These are phyloP conservation scores for Abrus pulchellus DNA, from an alignment of 306 rosid species.

Conservation along the genomic window DNA sequence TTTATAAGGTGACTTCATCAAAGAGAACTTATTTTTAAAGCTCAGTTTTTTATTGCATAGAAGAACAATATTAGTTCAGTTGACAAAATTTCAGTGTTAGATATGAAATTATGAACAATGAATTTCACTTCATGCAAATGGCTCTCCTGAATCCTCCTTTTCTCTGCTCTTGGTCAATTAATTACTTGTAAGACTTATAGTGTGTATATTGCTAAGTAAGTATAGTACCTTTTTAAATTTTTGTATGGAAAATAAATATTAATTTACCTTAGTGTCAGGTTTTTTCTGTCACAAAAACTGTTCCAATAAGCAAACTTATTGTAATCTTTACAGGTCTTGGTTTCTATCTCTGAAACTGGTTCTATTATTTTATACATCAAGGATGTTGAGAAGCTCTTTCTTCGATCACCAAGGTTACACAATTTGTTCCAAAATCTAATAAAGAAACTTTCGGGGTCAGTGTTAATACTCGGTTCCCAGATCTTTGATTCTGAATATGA, in stretches of 20 bases:
- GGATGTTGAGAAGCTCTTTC: slow-evolving; percentile 71
- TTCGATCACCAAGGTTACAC: slow-evolving; percentile 63
- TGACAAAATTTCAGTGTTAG: background rate
- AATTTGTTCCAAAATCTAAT: slow-evolving; percentile 69
- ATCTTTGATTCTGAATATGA: slow-evolving; percentile 51
- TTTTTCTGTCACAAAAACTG: background rate
- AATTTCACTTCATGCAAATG: slow-evolving; percentile 5
- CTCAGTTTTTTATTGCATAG: background rate
- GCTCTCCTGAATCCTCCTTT: background rate
- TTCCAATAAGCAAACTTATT: slow-evolving; percentile 35
- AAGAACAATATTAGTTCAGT: background rate
- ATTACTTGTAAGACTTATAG: background rate
- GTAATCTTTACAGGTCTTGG: slow-evolving; percentile 64
- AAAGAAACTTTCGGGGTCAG: slow-evolving; percentile 76
- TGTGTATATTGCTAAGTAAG: background rate
- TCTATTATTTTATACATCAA: slow-evolving; percentile 76
- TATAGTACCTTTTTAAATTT: slow-evolving; percentile 6
- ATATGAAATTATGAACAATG: slow-evolving; percentile 1
- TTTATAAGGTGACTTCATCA: slow-evolving; percentile 74
- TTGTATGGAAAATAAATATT: background rate
- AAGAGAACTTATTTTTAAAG: slow-evolving; percentile 12
- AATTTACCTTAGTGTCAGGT: background rate
- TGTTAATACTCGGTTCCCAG: slow-evolving; percentile 77
- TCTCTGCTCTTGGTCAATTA: background rate
- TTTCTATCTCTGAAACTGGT: slow-evolving; percentile 67